Evolutionary conservation across 148 eudicot genomes (phyloP), one percentile per base, ranked within the genome.

Genomic region (Rhododendron mucronatum): DNA sequence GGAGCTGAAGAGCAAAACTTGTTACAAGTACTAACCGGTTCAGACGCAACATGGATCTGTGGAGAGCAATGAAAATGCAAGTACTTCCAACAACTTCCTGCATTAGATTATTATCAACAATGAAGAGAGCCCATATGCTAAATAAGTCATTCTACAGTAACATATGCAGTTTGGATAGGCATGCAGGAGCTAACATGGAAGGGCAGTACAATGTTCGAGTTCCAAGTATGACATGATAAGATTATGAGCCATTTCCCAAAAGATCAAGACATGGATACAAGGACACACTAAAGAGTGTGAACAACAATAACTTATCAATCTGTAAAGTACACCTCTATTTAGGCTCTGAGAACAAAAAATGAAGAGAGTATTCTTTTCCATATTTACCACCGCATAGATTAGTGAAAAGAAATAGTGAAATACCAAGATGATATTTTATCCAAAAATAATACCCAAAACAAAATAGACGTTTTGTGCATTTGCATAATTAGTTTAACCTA

Each of bases 31-130:
- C 99, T 90, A 82, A 97, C 98, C 98, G 96, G 37, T 90, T 91
- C 59, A 95, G 97, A 76, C 90, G 93, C 88, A 94, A 83, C 99
- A 97, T 95, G 90, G 98, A 93, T 88, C 92, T 92, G 86, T 94
- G 96, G 53, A 97, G 93, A 86, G 99, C 97, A 87, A 95, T 73
- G 87, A 97, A 97, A 73, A 93, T 89, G 88, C 90, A 86, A 85
- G 95, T 97, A 89, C 99, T 93, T 88, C 99, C 99, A 73, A 92
- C 83, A 84, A 93, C 89, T 90, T 95, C 99, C 99, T 96, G 90
- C 88, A 87, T 13, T 44, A 84, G 37, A 73, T 59, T 35, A 82
- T 28, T 13, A 57, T 13, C 26, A 8, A 65, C 18, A 53, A 74
- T 15, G 13, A 71, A 48, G 39, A 85, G 16, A 44, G 48, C 30